Evolutionary conservation across 129 eudicot species (phyloP), one percentile per base, ranked within the genome.

Genomic region (Kitagawia praeruptora): DNA sequence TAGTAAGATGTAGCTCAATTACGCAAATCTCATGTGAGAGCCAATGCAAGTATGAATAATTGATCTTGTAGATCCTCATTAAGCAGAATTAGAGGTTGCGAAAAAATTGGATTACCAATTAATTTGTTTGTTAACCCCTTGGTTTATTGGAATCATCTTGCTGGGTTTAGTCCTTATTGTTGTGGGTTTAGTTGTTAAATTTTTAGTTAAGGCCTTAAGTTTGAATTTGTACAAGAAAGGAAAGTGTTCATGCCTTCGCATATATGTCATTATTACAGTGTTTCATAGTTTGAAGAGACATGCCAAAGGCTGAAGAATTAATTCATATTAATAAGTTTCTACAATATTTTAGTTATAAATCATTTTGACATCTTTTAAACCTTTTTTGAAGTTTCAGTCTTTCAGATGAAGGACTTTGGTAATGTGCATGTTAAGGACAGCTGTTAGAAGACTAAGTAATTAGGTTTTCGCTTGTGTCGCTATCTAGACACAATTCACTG

Each of bases 21-120:
- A 47, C 5, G 16, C 47, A 70, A 70, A 70, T 70, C 39, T 40
- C 45, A 58, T 58, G 66, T 16, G 31, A 8, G 27, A 21, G 28
- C 10, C 13, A 58, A 23, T 58, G 31, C 46, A 40, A 18, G 4
- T 23, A 70, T 70, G 8, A 3, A 70, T 37, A 16, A 21, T 10
- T 66, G 40, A 66, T 66, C 71, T 66, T 28, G 71, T 28, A 38
- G 40, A 66, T 66, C 66, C 31, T 66, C 71, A 66, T 66, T 28
- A 66, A 66, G 66, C 66, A 23, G 66, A 66, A 14, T 14, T 28
- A 27, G 38, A 27, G 38, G 2, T 28, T 18, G 40, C 8, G 2
- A 28, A 28, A n/a, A 31, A 11, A 64, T 64, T 64, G 70, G 70
- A 64, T 27, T 25, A 25, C 70, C 39, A 9, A 27, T 1, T 25